Conservation (phyloP, 148 eudicot genomes). For the Amaranthus palmeri region DNA sequence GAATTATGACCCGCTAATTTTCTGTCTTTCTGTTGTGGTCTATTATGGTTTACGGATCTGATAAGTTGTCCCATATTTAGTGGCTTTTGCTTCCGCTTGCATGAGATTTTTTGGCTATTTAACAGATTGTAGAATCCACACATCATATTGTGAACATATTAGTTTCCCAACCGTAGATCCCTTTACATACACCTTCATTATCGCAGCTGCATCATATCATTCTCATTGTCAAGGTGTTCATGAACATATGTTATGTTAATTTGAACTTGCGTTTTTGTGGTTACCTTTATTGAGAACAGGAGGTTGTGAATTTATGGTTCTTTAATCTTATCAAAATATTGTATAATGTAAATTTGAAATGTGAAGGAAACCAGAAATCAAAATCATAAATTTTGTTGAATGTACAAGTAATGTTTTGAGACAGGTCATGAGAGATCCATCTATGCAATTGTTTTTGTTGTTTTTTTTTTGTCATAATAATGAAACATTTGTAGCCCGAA, state of each 20-base stretch:
- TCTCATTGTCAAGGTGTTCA: neutral
- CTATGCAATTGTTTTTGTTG: neutral
- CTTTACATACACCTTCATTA: neutral
- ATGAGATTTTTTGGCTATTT: conserved; percentile 2
- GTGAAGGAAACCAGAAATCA: neutral
- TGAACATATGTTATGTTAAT: neutral
- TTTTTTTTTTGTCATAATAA: neutral
- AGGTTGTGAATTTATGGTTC: neutral
- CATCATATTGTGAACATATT: neutral
- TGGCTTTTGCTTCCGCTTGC: neutral
- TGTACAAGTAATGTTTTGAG: neutral
- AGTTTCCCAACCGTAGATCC: neutral
- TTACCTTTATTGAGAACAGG: neutral
- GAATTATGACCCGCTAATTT: no score
- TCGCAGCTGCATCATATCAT: neutral
- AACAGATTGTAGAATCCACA: neutral
- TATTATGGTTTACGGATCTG: no score
- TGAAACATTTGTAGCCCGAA: neutral
- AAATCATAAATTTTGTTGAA: neutral
- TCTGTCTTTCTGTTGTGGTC: no score
- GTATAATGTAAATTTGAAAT: neutral
- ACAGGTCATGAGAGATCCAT: neutral
- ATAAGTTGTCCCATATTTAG: neutral
- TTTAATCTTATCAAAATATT: neutral
- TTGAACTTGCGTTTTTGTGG: neutral